phyloP scores from a whole-genome alignment of 2,329 filamentous ascomycete genomes.

The Amauroascus verrucosus region DNA sequence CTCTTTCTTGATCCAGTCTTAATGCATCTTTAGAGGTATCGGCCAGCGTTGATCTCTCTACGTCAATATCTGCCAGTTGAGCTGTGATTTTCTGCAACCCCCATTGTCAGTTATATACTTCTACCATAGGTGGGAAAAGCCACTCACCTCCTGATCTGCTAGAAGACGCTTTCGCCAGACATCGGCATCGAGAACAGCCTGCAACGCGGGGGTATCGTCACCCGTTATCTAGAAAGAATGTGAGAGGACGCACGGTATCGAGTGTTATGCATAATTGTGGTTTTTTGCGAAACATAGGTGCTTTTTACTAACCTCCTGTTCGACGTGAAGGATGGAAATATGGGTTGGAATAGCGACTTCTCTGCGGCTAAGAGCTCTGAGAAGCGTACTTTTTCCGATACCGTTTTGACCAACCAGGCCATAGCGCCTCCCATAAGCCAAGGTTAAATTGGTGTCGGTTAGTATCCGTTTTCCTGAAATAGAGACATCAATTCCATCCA shows the following conservation, averaged over 20 bases:
- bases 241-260: neutral
- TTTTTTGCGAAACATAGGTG: neutral
- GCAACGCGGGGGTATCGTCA: constrained; percentile 87
- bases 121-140: neutral
- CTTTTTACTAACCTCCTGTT: constrained; percentile 74
- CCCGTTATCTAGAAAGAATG: constrained; percentile 59
- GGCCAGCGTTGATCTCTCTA: constrained; percentile 66
- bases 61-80: constrained; percentile 66
- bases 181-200: constrained; percentile 92
- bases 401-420: constrained; percentile 98
- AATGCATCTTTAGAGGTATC: constrained; percentile 86
- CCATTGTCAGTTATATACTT: neutral
- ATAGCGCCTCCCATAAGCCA: constrained; percentile 88
- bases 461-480: constrained; percentile 84
- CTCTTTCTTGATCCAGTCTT: constrained; percentile 73
- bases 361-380: constrained; percentile 82
- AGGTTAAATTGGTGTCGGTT: constrained; percentile 77
- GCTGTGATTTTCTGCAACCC: constrained; percentile 58
- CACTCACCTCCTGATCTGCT: constrained; percentile 67
- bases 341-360: constrained; percentile 92
- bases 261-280: neutral
- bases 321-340: constrained; percentile 97
- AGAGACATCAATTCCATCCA: constrained; percentile 90
- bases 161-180: constrained; percentile 96
- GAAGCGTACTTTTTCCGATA: constrained; percentile 93